phyloP scores from a whole-genome alignment of 2,329 filamentous ascomycete genomes.

The Botrytis aclada region DNA sequence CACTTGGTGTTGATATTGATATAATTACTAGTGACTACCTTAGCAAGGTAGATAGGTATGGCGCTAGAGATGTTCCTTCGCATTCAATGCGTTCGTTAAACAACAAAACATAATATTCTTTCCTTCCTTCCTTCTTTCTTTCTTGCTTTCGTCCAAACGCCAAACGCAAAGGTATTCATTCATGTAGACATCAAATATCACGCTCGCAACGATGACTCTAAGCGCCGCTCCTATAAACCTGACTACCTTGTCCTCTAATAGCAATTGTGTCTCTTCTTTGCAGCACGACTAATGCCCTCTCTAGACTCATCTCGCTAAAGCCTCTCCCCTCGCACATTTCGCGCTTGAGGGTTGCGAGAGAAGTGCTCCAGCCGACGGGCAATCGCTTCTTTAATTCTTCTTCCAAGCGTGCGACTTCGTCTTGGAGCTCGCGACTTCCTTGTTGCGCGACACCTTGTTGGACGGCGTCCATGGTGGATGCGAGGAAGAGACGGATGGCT shows the following conservation, averaged over 20 bases:
- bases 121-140: not conserved
- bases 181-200: slow-evolving; percentile 10
- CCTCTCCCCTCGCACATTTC: slow-evolving; percentile 93
- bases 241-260: slow-evolving; percentile 71
- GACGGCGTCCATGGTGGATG: slow-evolving; percentile 96
- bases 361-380: slow-evolving; percentile 94
- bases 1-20: not conserved
- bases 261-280: slow-evolving; percentile 84
- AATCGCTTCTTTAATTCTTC: slow-evolving; percentile 82
- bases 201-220: slow-evolving; percentile 37
- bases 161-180: slow-evolving; percentile 2
- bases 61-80: not conserved
- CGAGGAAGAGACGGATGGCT: slow-evolving; percentile 93
- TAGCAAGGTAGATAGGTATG: not conserved
- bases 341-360: slow-evolving; percentile 75
- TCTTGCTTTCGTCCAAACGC: slow-evolving; percentile 7
- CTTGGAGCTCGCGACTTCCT: slow-evolving; percentile 83
- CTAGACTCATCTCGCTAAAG: slow-evolving; percentile 82
- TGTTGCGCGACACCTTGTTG: slow-evolving; percentile 75
- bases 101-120: not conserved
- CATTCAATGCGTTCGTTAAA: not conserved
- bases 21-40: not conserved
- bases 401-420: slow-evolving; percentile 84
- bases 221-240: slow-evolving; percentile 71
- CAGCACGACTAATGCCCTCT: slow-evolving; percentile 79